Base-by-base conservation (phyloP, 495 filamentous ascomycete species). In the Neurospora discreta region DNA sequence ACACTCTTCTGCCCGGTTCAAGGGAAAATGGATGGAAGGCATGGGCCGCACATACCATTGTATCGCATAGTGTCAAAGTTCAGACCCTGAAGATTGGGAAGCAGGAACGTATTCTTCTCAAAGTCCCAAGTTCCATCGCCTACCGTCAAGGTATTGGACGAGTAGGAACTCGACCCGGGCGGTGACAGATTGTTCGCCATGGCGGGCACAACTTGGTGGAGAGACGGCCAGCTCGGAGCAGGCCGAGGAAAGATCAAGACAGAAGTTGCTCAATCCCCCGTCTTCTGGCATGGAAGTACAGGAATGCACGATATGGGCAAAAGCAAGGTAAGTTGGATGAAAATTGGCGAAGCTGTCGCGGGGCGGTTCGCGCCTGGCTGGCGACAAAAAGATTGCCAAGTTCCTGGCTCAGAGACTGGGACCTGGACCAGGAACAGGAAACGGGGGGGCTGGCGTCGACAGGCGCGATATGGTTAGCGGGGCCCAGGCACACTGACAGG, bases 31-130 rank as follows among this genome's bases (percentile, higher is more conserved):
- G 23, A n/a, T 5, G 16, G 5, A 38, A 41, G 30, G n/a, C 11
- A 70, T 36, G 52, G 20, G 15, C 23, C 10, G 43, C 11, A 10
- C 88, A 76, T 82, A 95, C 94, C 94, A 89, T 97, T 97, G 82
- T 96, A 97, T 81, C 87, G 89, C 90, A 93, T 97, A n/a, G 93
- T 97, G 70, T 90, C 93, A 81, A 94, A 93, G 80, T 97, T 97
- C 18, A 96, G 78, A 3, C 93, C 94, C 79, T 91, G 86, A 43
- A 97, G 81, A 82, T 95, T 95, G 33, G 94, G 94, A 65, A 97
- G 82, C 68, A 97, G 85, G 81, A 97, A 97, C 10, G 90, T 91
- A 81, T 97, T 94, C 80, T 90, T 88, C 72, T 86, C 83, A 33
- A 87, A 87, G 76, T 97, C 93, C 94, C 94, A 97, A 39, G 94